phyloP scores from a whole-genome alignment of 805 yeast species.

The Candida ortonii region DNA sequence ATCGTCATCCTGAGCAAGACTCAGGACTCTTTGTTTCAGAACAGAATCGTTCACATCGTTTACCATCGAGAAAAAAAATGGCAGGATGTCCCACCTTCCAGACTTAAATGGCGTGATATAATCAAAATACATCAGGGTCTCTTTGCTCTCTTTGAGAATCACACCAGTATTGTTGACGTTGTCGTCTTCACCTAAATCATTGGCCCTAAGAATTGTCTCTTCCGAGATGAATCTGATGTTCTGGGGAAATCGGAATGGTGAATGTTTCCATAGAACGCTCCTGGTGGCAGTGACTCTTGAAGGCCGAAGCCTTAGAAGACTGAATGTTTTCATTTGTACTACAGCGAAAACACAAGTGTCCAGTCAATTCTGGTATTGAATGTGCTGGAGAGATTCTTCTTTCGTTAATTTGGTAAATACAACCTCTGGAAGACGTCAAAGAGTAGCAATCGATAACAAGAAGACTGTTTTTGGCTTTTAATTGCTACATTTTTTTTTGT shows the following conservation, averaged over 20 bases:
- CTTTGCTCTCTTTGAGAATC: conserved; percentile 46
- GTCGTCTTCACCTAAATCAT: conserved; percentile 53
- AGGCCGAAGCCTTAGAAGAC: too few species aligned
- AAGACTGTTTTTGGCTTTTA: too few species aligned
- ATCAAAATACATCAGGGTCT: conserved; percentile 55
- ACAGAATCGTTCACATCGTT: conserved; percentile 38
- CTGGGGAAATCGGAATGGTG: neutral
- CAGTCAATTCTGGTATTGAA: too few species aligned
- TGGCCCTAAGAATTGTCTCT: conserved; percentile 32
- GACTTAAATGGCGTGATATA: conserved; percentile 44
- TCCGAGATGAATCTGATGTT: conserved; percentile 21
- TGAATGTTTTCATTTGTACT: too few species aligned
- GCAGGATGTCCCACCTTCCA: conserved; percentile 45
- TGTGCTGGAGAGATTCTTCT: too few species aligned
- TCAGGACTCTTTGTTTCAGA: conserved; percentile 27
- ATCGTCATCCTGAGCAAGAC: conserved; percentile 37
- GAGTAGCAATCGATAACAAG: too few species aligned
- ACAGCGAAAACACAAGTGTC: too few species aligned
- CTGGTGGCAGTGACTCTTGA: neutral
- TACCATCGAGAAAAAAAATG: conserved; percentile 39
- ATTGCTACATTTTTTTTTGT: too few species aligned
- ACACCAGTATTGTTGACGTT: conserved; percentile 58
- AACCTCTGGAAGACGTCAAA: too few species aligned
- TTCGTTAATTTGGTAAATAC: too few species aligned
- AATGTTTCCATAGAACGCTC: neutral